phyloP scores from a whole-genome alignment of 345 rosid genomes.

The Eucalyptus guilfoylei region DNA sequence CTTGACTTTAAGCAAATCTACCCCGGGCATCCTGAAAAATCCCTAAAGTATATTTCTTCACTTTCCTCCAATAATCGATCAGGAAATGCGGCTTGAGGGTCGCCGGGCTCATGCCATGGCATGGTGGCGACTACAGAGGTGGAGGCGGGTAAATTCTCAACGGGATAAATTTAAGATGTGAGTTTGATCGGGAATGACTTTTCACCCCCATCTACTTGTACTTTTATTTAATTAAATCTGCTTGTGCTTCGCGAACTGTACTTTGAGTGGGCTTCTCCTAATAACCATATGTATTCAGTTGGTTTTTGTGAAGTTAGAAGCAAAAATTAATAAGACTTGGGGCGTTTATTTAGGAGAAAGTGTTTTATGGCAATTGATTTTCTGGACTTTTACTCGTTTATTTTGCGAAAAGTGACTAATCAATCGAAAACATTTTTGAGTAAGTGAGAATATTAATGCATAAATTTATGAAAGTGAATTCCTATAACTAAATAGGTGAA shows the following conservation, averaged over 20 bases:
- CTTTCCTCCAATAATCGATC: not conserved
- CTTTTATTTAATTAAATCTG: no score
- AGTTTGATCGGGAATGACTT: not conserved
- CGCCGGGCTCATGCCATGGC: not conserved
- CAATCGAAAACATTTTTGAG: not conserved
- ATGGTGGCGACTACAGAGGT: no score
- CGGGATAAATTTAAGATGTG: no score
- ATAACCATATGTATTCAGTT: not conserved
- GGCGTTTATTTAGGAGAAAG: not conserved
- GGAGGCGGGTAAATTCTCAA: not conserved
- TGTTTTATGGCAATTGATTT: not conserved
- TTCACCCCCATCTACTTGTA: no score
- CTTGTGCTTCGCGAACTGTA: not conserved
- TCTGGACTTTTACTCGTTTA: not conserved
- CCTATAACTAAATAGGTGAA: not conserved
- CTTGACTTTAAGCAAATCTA: not conserved
- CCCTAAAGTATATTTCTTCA: not conserved
- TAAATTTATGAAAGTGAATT: not conserved
- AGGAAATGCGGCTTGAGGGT: not conserved
- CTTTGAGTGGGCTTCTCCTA: not conserved
- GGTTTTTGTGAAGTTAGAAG: not conserved
- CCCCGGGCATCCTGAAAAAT: fast-evolving
- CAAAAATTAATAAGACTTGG: not conserved
- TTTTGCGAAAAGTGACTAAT: fast-evolving
- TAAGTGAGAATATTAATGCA: not conserved